These are phyloP conservation scores for Camelina laxa DNA, from an alignment of 345 rosid genomes.

Conservation along the genomic window DNA sequence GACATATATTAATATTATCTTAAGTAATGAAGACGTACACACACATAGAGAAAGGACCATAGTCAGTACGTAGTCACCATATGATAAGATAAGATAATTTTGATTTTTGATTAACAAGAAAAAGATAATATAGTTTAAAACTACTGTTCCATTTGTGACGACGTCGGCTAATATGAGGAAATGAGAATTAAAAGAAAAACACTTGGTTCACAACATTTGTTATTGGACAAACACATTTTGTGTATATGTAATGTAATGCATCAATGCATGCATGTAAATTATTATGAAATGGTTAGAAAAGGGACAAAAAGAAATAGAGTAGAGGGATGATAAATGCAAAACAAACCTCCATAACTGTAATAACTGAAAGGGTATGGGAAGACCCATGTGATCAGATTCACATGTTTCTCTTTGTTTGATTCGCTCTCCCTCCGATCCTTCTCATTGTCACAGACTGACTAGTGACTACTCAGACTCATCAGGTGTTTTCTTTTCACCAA, in stretches of 20 bases:
- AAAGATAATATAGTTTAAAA: slow-evolving; percentile 14
- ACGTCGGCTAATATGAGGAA: neutral
- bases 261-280: neutral
- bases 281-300: neutral
- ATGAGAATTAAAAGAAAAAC: slow-evolving; percentile 22
- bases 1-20: no score
- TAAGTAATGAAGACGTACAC: neutral
- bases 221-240: neutral
- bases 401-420: slow-evolving; percentile 5
- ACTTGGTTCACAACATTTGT: slow-evolving; percentile 30
- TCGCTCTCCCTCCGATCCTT: neutral
- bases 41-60: neutral
- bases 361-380: slow-evolving; percentile 55
- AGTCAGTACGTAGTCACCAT: neutral
- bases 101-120: neutral
- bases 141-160: neutral
- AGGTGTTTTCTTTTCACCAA: slow-evolving; percentile 4
- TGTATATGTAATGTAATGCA: neutral
- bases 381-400: slow-evolving; percentile 55
- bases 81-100: slow-evolving; percentile 24
- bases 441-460: no score
- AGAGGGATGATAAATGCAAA: slow-evolving; percentile 22
- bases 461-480: neutral
- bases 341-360: slow-evolving; percentile 54
- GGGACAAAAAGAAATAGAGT: slow-evolving; percentile 19